Base-by-base conservation (phyloP, 225 moss, liverwort and hornwort genomes). In the Sphagnum tenellum region DNA sequence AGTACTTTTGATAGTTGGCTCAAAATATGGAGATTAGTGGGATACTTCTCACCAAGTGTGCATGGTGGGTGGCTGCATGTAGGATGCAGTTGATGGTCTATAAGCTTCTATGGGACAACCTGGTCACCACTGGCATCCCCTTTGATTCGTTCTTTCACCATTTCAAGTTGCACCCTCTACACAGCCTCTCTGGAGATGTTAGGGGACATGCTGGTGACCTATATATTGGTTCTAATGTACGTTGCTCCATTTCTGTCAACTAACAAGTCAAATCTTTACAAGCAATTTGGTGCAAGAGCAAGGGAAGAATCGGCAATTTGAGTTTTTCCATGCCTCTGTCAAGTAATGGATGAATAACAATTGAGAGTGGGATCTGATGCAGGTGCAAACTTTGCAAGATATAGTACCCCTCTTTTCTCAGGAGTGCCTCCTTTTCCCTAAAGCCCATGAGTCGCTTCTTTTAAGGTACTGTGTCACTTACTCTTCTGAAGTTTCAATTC, bases 31-130 rank as follows among this genome's bases (percentile, higher is more conserved):
- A 29, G 29, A 29, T 29, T 29, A 29, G 29, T 29, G 29, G 29
- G 29, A 29, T 29, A 1, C 29, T 29, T 29, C 29, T 29, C 29
- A 29, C 29, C 29, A 29, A 29, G 29, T 29, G 29, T 29, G 29
- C 29, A 29, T 29, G 29, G 29, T 29, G 29, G 29, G 52, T 65
- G 58, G 3, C 48, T 47, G 5, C 73, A 9, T 73, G 63, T 86
- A 94, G 94, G 83, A 88, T 96, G 79, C 95, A 96, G 78, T 80
- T 96, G 50, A 96, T 92, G 95, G 86, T 89, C 50, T 96, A 96
- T 61, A 96, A 96, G 70, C 70, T 84, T 62, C 71, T 96, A 12
- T 92, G 92, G 96, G 96, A 96, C 72, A 81, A 75, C 69, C 75
- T 92, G 77, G 83, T 87, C 46, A 74, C 76, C 64, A 74, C 74